Conservation (phyloP, 2,329 filamentous ascomycete species). For the Cadophora sp. region DNA sequence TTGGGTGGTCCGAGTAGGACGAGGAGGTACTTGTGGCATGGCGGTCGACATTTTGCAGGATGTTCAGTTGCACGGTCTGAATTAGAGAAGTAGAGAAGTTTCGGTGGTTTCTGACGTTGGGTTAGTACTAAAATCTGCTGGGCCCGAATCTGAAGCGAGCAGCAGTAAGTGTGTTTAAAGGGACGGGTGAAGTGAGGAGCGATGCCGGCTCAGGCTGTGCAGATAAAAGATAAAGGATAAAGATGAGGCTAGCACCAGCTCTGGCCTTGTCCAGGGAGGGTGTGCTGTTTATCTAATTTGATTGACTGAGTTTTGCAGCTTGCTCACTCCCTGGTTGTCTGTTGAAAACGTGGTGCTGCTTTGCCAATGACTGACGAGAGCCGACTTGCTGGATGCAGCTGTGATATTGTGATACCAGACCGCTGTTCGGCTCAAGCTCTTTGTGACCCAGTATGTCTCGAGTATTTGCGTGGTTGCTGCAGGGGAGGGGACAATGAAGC, state of each 20-base stretch:
- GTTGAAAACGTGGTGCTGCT: conserved; percentile 24
- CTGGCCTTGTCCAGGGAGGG: background rate
- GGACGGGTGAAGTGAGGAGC: background rate
- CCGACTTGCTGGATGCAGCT: conserved; percentile 16
- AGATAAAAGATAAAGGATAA: background rate
- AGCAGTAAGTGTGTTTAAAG: background rate
- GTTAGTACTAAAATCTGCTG: conserved; percentile 20
- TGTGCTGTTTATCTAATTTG: conserved; percentile 19
- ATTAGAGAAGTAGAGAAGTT: conserved; percentile 6
- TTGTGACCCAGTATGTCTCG: conserved; percentile 29
- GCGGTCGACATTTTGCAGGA: conserved; percentile 48
- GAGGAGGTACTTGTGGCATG: conserved; percentile 63
- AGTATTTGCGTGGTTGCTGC: conserved; percentile 13
- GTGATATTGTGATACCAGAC: conserved; percentile 23
- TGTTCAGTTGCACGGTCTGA: conserved; percentile 16
- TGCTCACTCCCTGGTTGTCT: conserved; percentile 9
- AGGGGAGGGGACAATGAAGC: conserved; percentile 15
- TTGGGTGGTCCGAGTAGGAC: conserved; percentile 58
- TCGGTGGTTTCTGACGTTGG: conserved; percentile 16
- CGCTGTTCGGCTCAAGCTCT: conserved; percentile 22
- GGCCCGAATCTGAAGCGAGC: conserved; percentile 5
- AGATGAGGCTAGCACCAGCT: background rate
- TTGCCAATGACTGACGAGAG: conserved; percentile 29
- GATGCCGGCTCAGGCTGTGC: conserved; percentile 9
- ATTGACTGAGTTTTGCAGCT: conserved; percentile 1